Percentiles rank a stretch among this genome's conserved stretches.
Conservation (phyloP, 768 basidiomycete genomes). For the Ramaria rubella region DNA sequence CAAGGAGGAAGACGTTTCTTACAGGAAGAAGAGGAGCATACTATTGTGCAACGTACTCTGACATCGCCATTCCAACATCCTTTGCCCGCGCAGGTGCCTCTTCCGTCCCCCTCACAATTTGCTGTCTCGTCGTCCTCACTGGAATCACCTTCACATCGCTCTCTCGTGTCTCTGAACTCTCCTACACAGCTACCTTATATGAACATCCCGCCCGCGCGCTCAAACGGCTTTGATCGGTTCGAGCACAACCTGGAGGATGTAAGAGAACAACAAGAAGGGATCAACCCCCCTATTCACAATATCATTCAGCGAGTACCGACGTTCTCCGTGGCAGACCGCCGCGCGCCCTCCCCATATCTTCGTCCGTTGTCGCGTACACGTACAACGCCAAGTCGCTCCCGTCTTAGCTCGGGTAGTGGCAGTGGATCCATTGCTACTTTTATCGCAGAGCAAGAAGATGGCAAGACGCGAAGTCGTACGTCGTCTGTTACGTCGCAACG, state of each 20-base stretch:
- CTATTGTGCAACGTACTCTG: neutral
- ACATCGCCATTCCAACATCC: neutral
- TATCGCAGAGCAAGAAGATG: constrained; percentile 5
- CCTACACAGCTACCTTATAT: constrained; percentile 4
- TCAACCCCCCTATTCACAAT: constrained; percentile 59
- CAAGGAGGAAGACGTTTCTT: neutral
- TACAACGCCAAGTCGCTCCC: constrained; percentile 62
- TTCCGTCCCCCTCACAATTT: neutral
- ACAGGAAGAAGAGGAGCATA: constrained; percentile 5
- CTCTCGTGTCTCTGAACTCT: constrained; percentile 2
- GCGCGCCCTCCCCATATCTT: constrained; percentile 14
- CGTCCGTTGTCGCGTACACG: constrained; percentile 61
- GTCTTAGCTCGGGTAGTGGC: constrained; percentile 3
- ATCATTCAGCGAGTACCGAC: constrained; percentile 46
- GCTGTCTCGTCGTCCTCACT: neutral
- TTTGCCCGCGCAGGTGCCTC: neutral
- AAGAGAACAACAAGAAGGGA: constrained; percentile 59
- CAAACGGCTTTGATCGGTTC: neutral
- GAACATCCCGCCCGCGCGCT: neutral
- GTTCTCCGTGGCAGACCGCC: constrained; percentile 36
- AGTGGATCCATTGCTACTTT: constrained; percentile 8
- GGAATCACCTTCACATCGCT: neutral
- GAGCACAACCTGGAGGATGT: neutral
- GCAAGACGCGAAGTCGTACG: neutral
- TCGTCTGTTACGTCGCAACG: constrained; percentile 2